Evolutionary conservation across 139 green algal genomes (phyloP).

Genomic region (Picochlorum sp.): DNA sequence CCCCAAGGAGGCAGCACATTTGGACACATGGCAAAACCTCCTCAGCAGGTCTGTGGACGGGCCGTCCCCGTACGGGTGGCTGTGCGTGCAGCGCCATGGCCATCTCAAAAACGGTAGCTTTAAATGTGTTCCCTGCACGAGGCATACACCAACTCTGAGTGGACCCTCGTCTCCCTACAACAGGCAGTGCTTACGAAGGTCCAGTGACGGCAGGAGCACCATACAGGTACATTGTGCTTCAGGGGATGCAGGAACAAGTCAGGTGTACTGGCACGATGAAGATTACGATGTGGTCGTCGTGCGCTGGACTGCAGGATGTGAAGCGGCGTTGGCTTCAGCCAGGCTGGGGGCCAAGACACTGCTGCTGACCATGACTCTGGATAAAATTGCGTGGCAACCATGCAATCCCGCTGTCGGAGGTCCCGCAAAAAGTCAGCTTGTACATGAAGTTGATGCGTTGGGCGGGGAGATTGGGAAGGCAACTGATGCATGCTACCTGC

Average conservation of each 20-base stretch:
- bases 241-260: neutral
- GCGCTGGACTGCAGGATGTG: conserved; percentile 88
- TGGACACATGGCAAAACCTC: no score
- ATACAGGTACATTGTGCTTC: neutral
- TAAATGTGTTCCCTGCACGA: no score
- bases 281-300: conserved; percentile 94
- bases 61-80: no score
- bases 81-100: no score
- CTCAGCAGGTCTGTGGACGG: no score
- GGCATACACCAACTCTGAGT: no score
- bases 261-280: conserved; percentile 42
- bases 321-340: conserved; percentile 86
- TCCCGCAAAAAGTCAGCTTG: conserved; percentile 89
- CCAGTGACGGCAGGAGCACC: no score
- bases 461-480: conserved; percentile 91
- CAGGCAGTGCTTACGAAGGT: no score
- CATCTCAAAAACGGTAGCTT: no score
- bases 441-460: conserved; percentile 94
- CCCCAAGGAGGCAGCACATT: no score
- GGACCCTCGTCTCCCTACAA: no score
- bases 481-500: conserved; percentile 86
- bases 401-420: conserved; percentile 86
- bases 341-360: conserved; percentile 78
- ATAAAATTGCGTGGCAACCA: conserved; percentile 94
- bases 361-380: conserved; percentile 90